phyloP scores from a whole-genome alignment of 305 asterid genomes.

The Solanum hybrid region DNA sequence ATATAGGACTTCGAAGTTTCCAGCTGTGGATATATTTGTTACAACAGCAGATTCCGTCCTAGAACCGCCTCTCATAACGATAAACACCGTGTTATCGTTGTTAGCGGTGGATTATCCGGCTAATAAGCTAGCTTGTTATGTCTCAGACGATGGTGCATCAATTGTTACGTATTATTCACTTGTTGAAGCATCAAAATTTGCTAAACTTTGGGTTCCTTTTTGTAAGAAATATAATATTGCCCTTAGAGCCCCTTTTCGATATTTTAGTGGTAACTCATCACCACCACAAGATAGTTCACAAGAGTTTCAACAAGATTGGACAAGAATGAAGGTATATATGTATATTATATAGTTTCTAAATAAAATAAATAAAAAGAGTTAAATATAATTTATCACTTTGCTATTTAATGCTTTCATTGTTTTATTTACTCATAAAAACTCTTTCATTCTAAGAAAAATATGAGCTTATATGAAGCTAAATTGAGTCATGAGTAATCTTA shows the following conservation, averaged over 20 bases:
- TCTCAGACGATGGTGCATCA: slow-evolving; percentile 35
- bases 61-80: slow-evolving; percentile 29
- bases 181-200: slow-evolving; percentile 24
- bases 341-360: neutral
- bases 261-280: slow-evolving; percentile 5
- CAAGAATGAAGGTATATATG: slow-evolving; percentile 26
- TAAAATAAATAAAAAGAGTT: neutral
- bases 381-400: neutral
- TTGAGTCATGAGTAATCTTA: rapidly evolving
- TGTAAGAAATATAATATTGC: slow-evolving; percentile 19
- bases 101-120: slow-evolving; percentile 30
- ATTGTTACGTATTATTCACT: slow-evolving; percentile 26
- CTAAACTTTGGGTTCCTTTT: slow-evolving; percentile 32
- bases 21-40: slow-evolving; percentile 28
- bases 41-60: slow-evolving; percentile 28
- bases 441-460: neutral
- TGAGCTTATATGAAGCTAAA: neutral
- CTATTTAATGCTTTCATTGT: neutral
- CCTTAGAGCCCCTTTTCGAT: slow-evolving; percentile 31
- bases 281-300: neutral
- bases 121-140: slow-evolving; percentile 25
- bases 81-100: slow-evolving; percentile 30
- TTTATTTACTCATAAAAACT: neutral
- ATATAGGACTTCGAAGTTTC: slow-evolving; percentile 12
- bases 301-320: slow-evolving; percentile 19